Evolutionary conservation across 495 filamentous ascomycete genomes (phyloP).

Genomic region (Glarea lozoyensis): DNA sequence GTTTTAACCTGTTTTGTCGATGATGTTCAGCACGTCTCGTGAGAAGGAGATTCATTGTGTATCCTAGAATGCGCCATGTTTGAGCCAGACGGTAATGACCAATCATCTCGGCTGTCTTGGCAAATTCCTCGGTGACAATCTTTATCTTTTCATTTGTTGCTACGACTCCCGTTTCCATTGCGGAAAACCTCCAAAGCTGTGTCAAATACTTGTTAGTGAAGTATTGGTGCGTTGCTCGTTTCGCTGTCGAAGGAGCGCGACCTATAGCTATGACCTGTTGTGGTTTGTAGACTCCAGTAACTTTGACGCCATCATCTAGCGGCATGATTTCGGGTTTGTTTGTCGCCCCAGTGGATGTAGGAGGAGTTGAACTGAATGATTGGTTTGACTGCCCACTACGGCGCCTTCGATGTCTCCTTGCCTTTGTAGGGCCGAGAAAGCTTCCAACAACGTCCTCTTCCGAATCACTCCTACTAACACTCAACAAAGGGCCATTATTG

Average conservation of each 20-base stretch:
- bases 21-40: slow-evolving; percentile 49
- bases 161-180: slow-evolving; percentile 25
- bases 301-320: slow-evolving; percentile 52
- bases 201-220: slow-evolving; percentile 50
- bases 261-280: slow-evolving; percentile 56
- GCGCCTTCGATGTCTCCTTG: slow-evolving; percentile 28
- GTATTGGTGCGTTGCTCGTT: slow-evolving; percentile 45
- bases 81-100: slow-evolving; percentile 58
- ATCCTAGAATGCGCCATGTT: slow-evolving; percentile 64
- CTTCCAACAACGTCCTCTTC: slow-evolving; percentile 59
- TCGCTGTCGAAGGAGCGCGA: slow-evolving; percentile 45
- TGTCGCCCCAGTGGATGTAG: slow-evolving; percentile 36
- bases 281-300: slow-evolving; percentile 41
- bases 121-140: slow-evolving; percentile 52
- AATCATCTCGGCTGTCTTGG: slow-evolving; percentile 47
- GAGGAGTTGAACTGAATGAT: slow-evolving; percentile 49
- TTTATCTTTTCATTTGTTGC: slow-evolving; percentile 29
- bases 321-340: slow-evolving; percentile 43
- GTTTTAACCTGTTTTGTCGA: slow-evolving; percentile 30
- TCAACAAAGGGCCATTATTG: slow-evolving; percentile 33
- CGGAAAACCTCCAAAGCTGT: no score
- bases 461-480: slow-evolving; percentile 53
- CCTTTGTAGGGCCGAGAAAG: slow-evolving; percentile 43
- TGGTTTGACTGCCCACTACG: slow-evolving; percentile 28
- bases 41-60: slow-evolving; percentile 52